Percentiles rank a stretch among this genome's conserved stretches.
These are phyloP conservation scores for Rhizodiscina lignyota DNA, from an alignment of 495 filamentous ascomycete species.

Conservation along the genomic window DNA sequence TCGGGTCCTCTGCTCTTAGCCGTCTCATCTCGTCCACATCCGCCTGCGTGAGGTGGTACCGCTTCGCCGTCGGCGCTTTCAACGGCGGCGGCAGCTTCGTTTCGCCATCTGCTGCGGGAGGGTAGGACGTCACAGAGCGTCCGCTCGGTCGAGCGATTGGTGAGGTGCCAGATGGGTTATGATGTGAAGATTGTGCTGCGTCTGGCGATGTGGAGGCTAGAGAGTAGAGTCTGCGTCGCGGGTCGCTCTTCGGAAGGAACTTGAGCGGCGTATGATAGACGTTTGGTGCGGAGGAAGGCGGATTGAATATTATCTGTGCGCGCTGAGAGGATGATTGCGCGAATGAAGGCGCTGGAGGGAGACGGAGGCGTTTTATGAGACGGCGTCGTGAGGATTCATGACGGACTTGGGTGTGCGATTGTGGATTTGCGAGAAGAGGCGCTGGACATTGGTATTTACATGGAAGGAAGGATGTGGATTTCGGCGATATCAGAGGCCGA, in stretches of 20 bases:
- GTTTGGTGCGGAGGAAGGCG: conserved; percentile 67
- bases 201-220: conserved; percentile 8
- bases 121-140: conserved; percentile 2
- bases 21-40: conserved; percentile 67
- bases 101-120: conserved; percentile 1
- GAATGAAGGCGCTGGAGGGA: conserved; percentile 61
- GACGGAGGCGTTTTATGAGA: conserved; percentile 51
- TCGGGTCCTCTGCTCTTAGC: conserved; percentile 49
- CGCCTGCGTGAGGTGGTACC: conserved; percentile 57
- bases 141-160: conserved; percentile 6
- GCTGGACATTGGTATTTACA: background rate
- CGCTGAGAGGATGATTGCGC: conserved; percentile 23
- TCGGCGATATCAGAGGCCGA: too few relatives aligned
- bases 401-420: conserved; percentile 27
- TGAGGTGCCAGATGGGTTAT: conserved; percentile 15
- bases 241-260: conserved; percentile 72
- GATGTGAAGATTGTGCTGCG: too few relatives aligned
- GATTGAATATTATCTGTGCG: conserved; percentile 77
- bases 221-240: conserved; percentile 40
- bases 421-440: conserved; percentile 1
- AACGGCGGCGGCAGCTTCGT: conserved; percentile 36
- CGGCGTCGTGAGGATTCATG: conserved; percentile 55
- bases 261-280: conserved; percentile 76
- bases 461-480: too few relatives aligned
- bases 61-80: conserved; percentile 34